Evolutionary conservation across 2,329 filamentous ascomycete species (phyloP), one percentile per base, ranked within the genome.

Genomic region (Tolypocladium guangdongense): DNA sequence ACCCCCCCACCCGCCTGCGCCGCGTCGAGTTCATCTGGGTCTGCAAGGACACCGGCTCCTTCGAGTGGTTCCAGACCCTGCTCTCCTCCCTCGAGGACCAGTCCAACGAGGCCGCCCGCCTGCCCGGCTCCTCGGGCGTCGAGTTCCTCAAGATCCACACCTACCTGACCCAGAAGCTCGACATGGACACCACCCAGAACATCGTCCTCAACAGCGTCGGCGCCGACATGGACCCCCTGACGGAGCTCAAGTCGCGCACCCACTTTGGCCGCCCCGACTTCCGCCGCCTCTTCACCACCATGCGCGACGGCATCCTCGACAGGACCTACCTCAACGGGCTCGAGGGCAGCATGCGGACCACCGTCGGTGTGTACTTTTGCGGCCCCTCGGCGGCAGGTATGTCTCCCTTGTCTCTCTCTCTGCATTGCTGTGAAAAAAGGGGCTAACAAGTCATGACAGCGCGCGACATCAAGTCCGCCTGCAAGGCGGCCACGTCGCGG

Each of bases 21-120:
- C 87, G 93, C 68, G 92, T 99, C 35, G 93, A 99, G 70, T 99
- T 99, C 72, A 95, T 99, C 75, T 99, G 93, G 93, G 86, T 97
- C 51, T 96, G 92, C 80, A 93, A 88, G 69, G 91, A 96, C 65
- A 96, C 91, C 0, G 87, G 82, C 36, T 96, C 91, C 0, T 99
- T 99, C 65, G 93, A 97, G 73, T 99, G 93, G 93, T 97, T 99
- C 77, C 93, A 99, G 68, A 90, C 88, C 1, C 83, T 99, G 1
- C 81, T 99, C 18, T 88, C 88, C 0, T 95, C 89, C 0, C 86
- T 99, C 24, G 93, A 99, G 71, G 78, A 84, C 37, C 93, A 99
- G 67, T 91, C 87, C 50, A 78, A 82, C 55, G 80, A 84, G 62
- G 83, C 83, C 5, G 83, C 85, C 43, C 81, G 80, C 51, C 76